Evolutionary conservation across 768 basidiomycete genomes (phyloP).

Genomic region (Favolaschia claudopus): DNA sequence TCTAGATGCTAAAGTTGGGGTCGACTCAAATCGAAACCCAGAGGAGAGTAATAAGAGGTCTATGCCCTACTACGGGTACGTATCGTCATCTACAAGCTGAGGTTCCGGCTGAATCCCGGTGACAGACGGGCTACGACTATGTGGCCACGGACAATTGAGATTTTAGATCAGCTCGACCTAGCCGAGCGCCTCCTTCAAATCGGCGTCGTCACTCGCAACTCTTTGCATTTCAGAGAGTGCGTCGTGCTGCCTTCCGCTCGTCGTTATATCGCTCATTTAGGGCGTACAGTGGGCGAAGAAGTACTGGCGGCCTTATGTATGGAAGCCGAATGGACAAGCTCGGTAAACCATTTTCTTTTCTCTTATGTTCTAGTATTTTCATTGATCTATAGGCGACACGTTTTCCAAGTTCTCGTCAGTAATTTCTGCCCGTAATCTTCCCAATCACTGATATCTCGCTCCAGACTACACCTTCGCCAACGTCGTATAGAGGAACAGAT

Average conservation of each 20-base stretch:
- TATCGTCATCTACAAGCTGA: too few relatives aligned
- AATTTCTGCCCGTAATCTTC: background rate
- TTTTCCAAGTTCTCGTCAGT: constrained; percentile 30
- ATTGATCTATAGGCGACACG: constrained; percentile 19
- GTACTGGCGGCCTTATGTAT: constrained; percentile 26
- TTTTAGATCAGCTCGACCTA: constrained; percentile 28
- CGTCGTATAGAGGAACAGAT: constrained; percentile 28
- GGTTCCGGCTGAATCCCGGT: too few relatives aligned
- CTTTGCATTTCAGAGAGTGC: constrained; percentile 26
- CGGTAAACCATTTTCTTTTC: background rate
- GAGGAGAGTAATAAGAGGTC: constrained; percentile 26
- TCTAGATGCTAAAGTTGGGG: too few relatives aligned
- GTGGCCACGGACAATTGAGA: constrained; percentile 29
- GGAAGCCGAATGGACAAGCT: constrained; percentile 31
- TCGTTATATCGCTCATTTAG: background rate
- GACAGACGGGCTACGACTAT: constrained; percentile 17
- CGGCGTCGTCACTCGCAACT: constrained; percentile 29
- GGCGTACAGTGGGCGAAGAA: constrained; percentile 21
- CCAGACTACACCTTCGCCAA: constrained; percentile 29
- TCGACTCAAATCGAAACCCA: too few relatives aligned
- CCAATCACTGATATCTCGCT: background rate
- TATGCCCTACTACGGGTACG: constrained; percentile 26
- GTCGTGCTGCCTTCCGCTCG: background rate
- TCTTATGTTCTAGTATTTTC: background rate
- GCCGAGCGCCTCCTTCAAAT: constrained; percentile 28